These are phyloP conservation scores for Pulveroboletus sp. DNA, from an alignment of 768 basidiomycete species.

Conservation along the genomic window DNA sequence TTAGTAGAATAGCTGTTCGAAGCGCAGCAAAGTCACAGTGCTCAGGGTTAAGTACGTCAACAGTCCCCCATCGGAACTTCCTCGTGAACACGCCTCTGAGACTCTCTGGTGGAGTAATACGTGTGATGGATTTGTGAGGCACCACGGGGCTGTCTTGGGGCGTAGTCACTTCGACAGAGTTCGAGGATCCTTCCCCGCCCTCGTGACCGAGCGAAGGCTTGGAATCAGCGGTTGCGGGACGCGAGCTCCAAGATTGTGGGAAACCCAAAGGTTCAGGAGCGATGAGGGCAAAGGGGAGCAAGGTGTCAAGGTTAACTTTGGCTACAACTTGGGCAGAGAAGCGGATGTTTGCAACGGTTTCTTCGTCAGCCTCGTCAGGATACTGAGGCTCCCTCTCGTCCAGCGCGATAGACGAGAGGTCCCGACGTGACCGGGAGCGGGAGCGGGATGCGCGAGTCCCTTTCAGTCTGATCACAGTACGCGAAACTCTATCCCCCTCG, in stretches of 20 bases:
- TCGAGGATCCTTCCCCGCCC: constrained; percentile 16
- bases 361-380: constrained; percentile 56
- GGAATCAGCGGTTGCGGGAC: constrained; percentile 19
- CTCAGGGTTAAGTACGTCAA: constrained; percentile 79
- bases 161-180: constrained; percentile 31
- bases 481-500: constrained; percentile 52
- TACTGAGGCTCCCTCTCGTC: constrained; percentile 52
- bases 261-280: constrained; percentile 56
- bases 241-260: constrained; percentile 27
- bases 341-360: constrained; percentile 70
- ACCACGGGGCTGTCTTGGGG: constrained; percentile 34
- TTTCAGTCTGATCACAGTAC: constrained; percentile 71
- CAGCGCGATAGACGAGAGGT: constrained; percentile 53
- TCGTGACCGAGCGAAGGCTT: constrained; percentile 11
- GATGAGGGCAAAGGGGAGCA: constrained; percentile 78
- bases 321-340: constrained; percentile 70
- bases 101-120: constrained; percentile 58
- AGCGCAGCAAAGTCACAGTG: constrained; percentile 88
- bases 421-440: constrained; percentile 70
- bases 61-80: constrained; percentile 82
- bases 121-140: constrained; percentile 29
- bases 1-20: constrained; percentile 77
- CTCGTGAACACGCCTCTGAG: constrained; percentile 72
- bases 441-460: constrained; percentile 49
- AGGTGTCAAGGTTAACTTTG: constrained; percentile 49